Evolutionary conservation across 176 grass and related monocot species (phyloP).

Genomic region (Typha latifolia): DNA sequence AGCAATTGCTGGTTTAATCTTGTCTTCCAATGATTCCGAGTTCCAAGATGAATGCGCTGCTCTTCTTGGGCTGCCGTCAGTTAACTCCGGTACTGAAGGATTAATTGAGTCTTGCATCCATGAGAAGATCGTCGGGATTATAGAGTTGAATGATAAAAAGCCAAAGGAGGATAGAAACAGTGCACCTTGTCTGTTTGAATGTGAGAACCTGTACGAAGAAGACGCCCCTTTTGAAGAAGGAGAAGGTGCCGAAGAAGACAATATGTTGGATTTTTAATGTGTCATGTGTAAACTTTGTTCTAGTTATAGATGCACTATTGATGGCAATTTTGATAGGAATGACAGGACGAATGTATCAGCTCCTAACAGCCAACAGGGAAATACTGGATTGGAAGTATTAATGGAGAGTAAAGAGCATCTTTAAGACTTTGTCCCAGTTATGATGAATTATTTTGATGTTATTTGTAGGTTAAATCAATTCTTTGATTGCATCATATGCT

Average conservation of each 20-base stretch:
- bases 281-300: background rate
- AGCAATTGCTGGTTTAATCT: constrained; percentile 45
- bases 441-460: too few relatives aligned
- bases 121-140: constrained; percentile 42
- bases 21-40: constrained; percentile 36
- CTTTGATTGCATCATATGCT: too few relatives aligned
- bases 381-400: too few relatives aligned
- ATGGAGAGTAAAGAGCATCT: too few relatives aligned
- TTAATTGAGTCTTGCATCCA: constrained; percentile 31
- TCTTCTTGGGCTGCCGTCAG: constrained; percentile 40
- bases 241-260: constrained; percentile 24
- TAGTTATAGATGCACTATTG: too few relatives aligned
- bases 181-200: constrained; percentile 41
- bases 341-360: too few relatives aligned
- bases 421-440: too few relatives aligned
- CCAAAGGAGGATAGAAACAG: constrained; percentile 12
- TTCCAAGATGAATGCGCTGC: constrained; percentile 41
- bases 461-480: too few relatives aligned
- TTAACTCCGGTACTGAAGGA: constrained; percentile 17
- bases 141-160: constrained; percentile 43
- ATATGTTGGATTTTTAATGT: constrained; percentile 25
- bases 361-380: too few relatives aligned
- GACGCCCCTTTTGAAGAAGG: constrained; percentile 4
- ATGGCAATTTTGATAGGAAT: too few relatives aligned
- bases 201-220: constrained; percentile 30